Base-by-base conservation (phyloP, 1,284 basidiomycete genomes). In the Ceratobasidium sp. region DNA sequence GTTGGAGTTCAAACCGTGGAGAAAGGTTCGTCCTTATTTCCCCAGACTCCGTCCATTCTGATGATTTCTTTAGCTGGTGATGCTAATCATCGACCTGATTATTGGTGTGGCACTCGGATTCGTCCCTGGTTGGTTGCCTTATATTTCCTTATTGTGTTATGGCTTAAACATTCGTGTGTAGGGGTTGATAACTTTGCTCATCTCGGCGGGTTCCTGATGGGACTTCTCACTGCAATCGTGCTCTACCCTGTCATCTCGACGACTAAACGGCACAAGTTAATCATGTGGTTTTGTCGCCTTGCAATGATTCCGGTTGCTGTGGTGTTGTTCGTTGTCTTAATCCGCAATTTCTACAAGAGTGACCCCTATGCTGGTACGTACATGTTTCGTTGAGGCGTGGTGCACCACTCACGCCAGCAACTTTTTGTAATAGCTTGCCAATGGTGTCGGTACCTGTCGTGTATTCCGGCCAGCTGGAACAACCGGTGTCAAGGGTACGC, bases 221-320 rank as follows among this genome's bases (percentile, higher is more conserved):
- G 95, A 11, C 84, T 98, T 1, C 61, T 76, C 30, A 63, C 58
- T 18, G 91, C 90, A 41, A 89, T 91, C 70, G 86, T 91, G 2
- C 88, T 98, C 75, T 95, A 96, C 78, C 96, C 96, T 4, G 89
- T 96, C n/a, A 94, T 98, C 74, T 92, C 89, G 76, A 85, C 85
- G 21, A 91, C 93, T 0, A 89, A 85, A 73, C 85, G 88, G 14
- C 95, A 96, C 79, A 87, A 87, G 72, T 79, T 87, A n/a, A 86
- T 93, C 57, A 88, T 92, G 76, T 95, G 92, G 89, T 82, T 78
- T 43, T 87, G 92, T 77, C 88, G 96, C 70, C 77, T 94, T 16
- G 82, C 89, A 38, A 93, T 94, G 0, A 84, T 94, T 38, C 90
- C 91, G 0, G 77, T 97, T 49, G 87, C 90, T 2, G 81, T 97